Base-by-base conservation (phyloP, 1,284 basidiomycete genomes). In the Gomphus sp. region DNA sequence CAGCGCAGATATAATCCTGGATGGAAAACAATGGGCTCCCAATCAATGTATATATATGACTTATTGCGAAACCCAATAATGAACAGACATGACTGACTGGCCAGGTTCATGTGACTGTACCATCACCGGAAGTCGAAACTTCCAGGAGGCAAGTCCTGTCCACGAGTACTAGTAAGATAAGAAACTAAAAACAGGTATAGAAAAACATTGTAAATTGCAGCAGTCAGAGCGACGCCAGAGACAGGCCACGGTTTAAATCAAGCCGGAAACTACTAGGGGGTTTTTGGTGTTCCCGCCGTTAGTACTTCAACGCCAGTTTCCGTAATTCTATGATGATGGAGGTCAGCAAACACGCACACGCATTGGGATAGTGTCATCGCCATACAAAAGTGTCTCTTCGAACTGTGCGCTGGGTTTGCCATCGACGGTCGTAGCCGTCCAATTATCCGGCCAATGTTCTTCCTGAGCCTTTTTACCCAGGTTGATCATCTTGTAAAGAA, bases 331-430 rank as follows among this genome's bases (percentile, higher is more conserved):
- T 7, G 16, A 11, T 4, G 9, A 2, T 18, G 34, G 12, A 37
- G 41, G 54, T 47, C 6, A 55, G 39, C 5, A 25, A 45, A 34
- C 31, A 59, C 63, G 60, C 62, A 59, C 31, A 59, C 63, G 60
- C 62, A 59, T 66, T 64, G 48, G 60, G 52, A 25, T 51, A 61
- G 52, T 11, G 49, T 47, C 61, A 41, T 48, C 36, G 34, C 52
- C 53, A 78, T 66, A 93, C 88, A 98, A 71, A 45, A 91, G 74
- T 0, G 94, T 97, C 67, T 98, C 95, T 71, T 98, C 95, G 67
- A 97, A 98, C 68, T 98, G 95, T 5, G 95, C 95, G 63, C 89
- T 93, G 62, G 80, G 79, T 69, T 89, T 88, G 34, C 94, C 95
- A 72, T 98, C 94, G 2, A 80, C 71, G 2, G 95, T 98, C 18